These are phyloP conservation scores for Aspergillus tamarii DNA, from an alignment of 2,329 filamentous ascomycete species.

Conservation along the genomic window DNA sequence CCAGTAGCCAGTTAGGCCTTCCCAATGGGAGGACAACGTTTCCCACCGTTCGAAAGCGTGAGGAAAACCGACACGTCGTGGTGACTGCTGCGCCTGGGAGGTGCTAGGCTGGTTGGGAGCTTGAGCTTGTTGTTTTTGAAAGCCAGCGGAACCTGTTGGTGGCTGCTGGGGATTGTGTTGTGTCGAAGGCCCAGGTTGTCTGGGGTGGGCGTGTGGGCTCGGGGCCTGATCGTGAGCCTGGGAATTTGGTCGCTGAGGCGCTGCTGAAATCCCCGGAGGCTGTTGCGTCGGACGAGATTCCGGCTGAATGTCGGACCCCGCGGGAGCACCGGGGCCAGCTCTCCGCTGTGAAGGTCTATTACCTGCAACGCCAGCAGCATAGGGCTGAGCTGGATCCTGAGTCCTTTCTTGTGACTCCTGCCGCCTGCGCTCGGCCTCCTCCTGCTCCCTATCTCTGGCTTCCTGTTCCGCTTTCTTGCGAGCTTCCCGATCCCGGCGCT, in stretches of 20 bases:
- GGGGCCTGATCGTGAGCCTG: slow-evolving; percentile 17
- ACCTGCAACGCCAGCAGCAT: slow-evolving; percentile 50
- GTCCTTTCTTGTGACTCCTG: slow-evolving; percentile 44
- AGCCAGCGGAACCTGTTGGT: slow-evolving; percentile 19
- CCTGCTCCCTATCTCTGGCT: slow-evolving; percentile 58
- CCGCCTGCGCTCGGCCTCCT: slow-evolving; percentile 53
- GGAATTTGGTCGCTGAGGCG: slow-evolving; percentile 23
- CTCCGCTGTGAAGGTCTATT: slow-evolving; percentile 29
- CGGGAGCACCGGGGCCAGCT: slow-evolving; percentile 15
- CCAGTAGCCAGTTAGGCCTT: slow-evolving; percentile 96
- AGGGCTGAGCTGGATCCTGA: slow-evolving; percentile 33
- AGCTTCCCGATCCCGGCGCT: slow-evolving; percentile 76
- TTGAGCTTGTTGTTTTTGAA: slow-evolving; percentile 30
- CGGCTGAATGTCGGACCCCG: slow-evolving; percentile 13
- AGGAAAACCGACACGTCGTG: slow-evolving; percentile 73
- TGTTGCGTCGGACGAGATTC: slow-evolving; percentile 16
- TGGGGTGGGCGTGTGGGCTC: slow-evolving; percentile 17
- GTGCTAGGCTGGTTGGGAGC: slow-evolving; percentile 29
- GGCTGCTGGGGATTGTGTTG: slow-evolving; percentile 30
- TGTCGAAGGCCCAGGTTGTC: slow-evolving; percentile 20
- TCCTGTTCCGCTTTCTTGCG: slow-evolving; percentile 69
- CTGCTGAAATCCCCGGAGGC: slow-evolving; percentile 13
- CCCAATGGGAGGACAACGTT: slow-evolving; percentile 94
- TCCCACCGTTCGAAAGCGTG: slow-evolving; percentile 99
- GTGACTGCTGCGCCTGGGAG: slow-evolving; percentile 38